Evolutionary conservation across 1,284 basidiomycete species (phyloP), one percentile per base, ranked within the genome.

Genomic region (Ganoderma multipileum): DNA sequence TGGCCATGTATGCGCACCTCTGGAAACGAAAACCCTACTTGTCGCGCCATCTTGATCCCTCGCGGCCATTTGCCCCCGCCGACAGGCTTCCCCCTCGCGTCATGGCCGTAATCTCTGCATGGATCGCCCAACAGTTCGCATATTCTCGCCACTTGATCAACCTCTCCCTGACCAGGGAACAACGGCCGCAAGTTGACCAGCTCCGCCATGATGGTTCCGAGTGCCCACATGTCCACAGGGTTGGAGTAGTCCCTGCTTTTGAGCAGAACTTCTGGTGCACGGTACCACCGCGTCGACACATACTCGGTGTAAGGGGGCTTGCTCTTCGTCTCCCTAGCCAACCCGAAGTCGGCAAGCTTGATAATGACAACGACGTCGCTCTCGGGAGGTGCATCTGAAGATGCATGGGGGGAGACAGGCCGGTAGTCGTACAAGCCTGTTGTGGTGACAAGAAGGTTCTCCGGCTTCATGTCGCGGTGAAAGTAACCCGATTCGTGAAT

Each of bases 371-470:
- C 92, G 65, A 99, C 97, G 79, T 99, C 98, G 82, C 92, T 94
- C 77, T 99, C 96, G 60, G 89, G 84, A 38, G 89, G 84, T 5
- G 87, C 84, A 68, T 87, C 85, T 6, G 87, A 85, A 38, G 85
- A 81, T 14, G 89, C 86, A 50, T 84, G 72, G 23, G 91, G 89
- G 26, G 88, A 91, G 44, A 94, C 83, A 9, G 94, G 88, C n/a
- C 91, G 91, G 79, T 99, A 99, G 81, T 98, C 96, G 73, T 93
- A 93, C 62, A 98, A 87, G 30, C 98, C 98, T 12, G 96, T 98
- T 2, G 98, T 99, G n/a, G 98, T 99, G 76, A 99, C 97, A 66
- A 99, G 90, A n/a, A 99, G 90, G 77, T 99, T 99, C 80, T 99
- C 98, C 36, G 98, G 98, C 82, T 99, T 99, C 95, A 99, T 97